These are phyloP conservation scores for Pyricularia grisea DNA, from an alignment of 2,329 filamentous ascomycete species.

Conservation along the genomic window DNA sequence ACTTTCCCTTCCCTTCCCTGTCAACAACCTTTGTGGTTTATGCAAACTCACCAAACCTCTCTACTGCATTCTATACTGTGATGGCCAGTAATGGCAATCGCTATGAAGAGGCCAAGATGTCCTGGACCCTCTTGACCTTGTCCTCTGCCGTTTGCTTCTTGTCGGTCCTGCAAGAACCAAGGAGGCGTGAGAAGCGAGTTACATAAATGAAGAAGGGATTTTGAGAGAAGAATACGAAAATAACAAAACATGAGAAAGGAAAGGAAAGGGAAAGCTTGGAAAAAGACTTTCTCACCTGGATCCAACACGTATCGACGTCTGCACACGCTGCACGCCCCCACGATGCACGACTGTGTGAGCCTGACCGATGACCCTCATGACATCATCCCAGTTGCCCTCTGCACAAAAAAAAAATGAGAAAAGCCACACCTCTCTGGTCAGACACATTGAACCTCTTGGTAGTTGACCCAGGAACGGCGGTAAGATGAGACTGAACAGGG, in stretches of 20 bases:
- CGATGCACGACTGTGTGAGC: conserved; percentile 70
- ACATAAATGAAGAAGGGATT: neutral
- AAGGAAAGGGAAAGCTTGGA: neutral
- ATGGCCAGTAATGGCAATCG: neutral
- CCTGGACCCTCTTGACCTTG: conserved; percentile 59
- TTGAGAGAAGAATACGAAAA: too few species aligned
- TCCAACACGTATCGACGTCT: conserved; percentile 81
- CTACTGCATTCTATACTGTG: neutral
- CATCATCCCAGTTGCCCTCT: conserved; percentile 90
- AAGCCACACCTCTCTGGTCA: neutral
- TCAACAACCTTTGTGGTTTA: neutral
- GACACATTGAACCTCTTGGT: neutral
- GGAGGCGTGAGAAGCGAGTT: too few species aligned
- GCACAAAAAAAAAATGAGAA: too few species aligned
- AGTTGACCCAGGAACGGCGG: neutral
- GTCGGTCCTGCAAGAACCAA: conserved; percentile 51
- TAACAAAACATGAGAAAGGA: too few species aligned
- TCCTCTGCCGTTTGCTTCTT: conserved; percentile 75
- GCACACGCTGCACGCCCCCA: conserved; percentile 70
- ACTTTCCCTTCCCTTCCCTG: neutral
- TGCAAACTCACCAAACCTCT: neutral
- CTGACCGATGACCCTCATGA: conserved; percentile 79
- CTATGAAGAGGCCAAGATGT: conserved; percentile 28
- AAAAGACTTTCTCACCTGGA: conserved; percentile 46
- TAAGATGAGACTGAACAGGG: neutral